phyloP scores from a whole-genome alignment of 306 rosid genomes.

The Erythrophleum fordii region DNA sequence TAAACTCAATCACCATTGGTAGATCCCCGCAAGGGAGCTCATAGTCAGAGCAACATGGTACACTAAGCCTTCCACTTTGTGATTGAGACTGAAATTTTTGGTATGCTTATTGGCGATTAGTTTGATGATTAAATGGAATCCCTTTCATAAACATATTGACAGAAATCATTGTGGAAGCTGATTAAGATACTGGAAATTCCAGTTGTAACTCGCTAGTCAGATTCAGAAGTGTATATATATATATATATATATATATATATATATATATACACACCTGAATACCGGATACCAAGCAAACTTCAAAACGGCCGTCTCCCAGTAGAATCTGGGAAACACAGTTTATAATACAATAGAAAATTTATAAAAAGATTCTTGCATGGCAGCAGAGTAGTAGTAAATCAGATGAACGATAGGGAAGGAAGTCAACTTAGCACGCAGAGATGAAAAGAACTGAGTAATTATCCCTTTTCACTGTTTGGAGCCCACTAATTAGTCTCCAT shows the following conservation, averaged over 20 bases:
- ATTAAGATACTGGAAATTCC: constrained; percentile 12
- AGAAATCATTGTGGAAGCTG: constrained; percentile 22
- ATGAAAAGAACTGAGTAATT: background rate
- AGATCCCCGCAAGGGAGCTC: background rate
- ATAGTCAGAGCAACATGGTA: background rate
- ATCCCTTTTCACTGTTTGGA: constrained; percentile 15
- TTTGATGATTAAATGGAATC: constrained; percentile 29
- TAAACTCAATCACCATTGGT: background rate
- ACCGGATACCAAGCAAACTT: background rate
- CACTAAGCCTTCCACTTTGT: constrained; percentile 21
- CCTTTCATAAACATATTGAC: constrained; percentile 26
- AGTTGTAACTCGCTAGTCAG: background rate
- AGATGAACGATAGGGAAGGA: constrained; percentile 14
- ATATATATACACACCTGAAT: too few species aligned
- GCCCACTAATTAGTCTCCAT: constrained; percentile 24
- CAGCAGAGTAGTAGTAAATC: background rate
- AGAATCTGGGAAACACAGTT: constrained; percentile 5
- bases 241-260: too few species aligned
- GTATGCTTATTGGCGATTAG: background rate
- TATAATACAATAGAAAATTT: constrained; percentile 1
- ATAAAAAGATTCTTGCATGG: constrained; percentile 5
- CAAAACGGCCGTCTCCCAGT: background rate
- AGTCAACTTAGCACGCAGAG: constrained; percentile 11
- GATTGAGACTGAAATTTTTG: constrained; percentile 13
- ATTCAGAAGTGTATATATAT: background rate